A percentile compares a stretch with the other conserved stretches of the same genome.
phyloP scores from a whole-genome alignment of 805 yeast species.

The Suhomyces prunicola region DNA sequence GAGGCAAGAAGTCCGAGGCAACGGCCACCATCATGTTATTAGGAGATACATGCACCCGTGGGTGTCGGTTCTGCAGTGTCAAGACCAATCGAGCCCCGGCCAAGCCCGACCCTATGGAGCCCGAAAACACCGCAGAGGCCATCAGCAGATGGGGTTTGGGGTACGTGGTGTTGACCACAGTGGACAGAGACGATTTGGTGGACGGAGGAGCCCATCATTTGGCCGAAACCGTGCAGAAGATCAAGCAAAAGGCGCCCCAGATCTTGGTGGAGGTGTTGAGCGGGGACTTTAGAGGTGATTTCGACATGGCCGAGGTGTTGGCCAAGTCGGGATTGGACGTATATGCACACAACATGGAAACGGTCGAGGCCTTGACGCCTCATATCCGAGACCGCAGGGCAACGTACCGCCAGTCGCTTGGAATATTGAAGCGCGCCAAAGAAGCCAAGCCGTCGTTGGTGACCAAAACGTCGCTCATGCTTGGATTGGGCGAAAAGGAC shows the following conservation, averaged over 20 bases:
- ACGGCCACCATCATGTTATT: conserved; percentile 96
- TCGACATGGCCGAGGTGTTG: conserved; percentile 72
- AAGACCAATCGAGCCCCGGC: conserved; percentile 87
- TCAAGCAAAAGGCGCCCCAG: conserved; percentile 85
- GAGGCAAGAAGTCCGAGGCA: conserved; percentile 90
- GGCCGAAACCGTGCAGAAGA: conserved; percentile 79
- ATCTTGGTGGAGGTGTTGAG: conserved; percentile 89
- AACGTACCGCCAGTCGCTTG: conserved; percentile 81
- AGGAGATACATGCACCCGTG: conserved; percentile 99
- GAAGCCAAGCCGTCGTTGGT: conserved; percentile 66
- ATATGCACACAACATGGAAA: conserved; percentile 94
- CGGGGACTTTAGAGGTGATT: conserved; percentile 94
- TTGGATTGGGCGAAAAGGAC: conserved; percentile 95
- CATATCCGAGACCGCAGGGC: conserved; percentile 96
- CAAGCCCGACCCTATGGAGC: conserved; percentile 92
- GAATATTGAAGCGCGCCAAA: conserved; percentile 80
- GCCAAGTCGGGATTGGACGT: conserved; percentile 91
- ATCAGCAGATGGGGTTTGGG: conserved; percentile 98
- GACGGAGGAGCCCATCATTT: conserved; percentile 95
- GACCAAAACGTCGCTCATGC: conserved; percentile 93
- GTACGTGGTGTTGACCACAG: conserved; percentile 94
- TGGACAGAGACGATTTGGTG: conserved; percentile 88
- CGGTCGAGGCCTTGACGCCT: conserved; percentile 93
- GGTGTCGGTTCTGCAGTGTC: conserved; percentile 97
- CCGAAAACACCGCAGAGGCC: conserved; percentile 97